These are phyloP conservation scores for Serendipita sp. DNA, from an alignment of 768 basidiomycete genomes.

Conservation along the genomic window DNA sequence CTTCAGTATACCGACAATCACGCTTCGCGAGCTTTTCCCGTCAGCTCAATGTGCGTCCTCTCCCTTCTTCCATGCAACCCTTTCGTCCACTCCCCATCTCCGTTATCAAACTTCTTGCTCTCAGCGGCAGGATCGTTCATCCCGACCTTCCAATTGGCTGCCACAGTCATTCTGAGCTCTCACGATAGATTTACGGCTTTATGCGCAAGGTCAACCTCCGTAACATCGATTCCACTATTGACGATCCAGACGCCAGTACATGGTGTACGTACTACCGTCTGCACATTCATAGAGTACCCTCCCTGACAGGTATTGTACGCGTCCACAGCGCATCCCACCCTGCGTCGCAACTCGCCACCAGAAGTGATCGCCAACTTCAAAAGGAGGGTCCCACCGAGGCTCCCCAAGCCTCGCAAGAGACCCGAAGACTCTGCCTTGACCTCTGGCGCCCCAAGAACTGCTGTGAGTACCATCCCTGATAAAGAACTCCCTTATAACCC, in stretches of 20 bases:
- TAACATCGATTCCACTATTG: slow-evolving; percentile 87
- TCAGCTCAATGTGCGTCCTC: slow-evolving; percentile 74
- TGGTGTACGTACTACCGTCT: slow-evolving; percentile 59
- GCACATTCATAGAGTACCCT: neutral
- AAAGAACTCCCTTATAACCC: slow-evolving; percentile 21
- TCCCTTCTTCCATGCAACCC: slow-evolving; percentile 9
- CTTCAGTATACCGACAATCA: slow-evolving; percentile 88
- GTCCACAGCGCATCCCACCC: slow-evolving; percentile 64
- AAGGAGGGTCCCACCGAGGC: slow-evolving; percentile 83
- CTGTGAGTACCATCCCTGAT: slow-evolving; percentile 35
- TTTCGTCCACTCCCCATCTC: slow-evolving; percentile 2
- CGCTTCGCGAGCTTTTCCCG: slow-evolving; percentile 94
- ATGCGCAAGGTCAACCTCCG: slow-evolving; percentile 96
- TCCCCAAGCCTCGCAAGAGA: slow-evolving; percentile 74
- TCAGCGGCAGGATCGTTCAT: slow-evolving; percentile 10
- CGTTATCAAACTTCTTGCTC: slow-evolving; percentile 18
- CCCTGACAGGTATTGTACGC: neutral
- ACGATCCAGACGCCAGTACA: slow-evolving; percentile 90
- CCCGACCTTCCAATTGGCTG: slow-evolving; percentile 7
- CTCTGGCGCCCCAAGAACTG: slow-evolving; percentile 58
- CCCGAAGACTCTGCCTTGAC: slow-evolving; percentile 40
- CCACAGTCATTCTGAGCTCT: slow-evolving; percentile 8
- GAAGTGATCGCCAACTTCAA: slow-evolving; percentile 91
- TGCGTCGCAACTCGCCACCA: slow-evolving; percentile 77
- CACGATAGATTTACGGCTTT: slow-evolving; percentile 84